These are phyloP conservation scores for Clonostachys rhizophaga DNA, from an alignment of 2,329 filamentous ascomycete genomes.

Conservation along the genomic window DNA sequence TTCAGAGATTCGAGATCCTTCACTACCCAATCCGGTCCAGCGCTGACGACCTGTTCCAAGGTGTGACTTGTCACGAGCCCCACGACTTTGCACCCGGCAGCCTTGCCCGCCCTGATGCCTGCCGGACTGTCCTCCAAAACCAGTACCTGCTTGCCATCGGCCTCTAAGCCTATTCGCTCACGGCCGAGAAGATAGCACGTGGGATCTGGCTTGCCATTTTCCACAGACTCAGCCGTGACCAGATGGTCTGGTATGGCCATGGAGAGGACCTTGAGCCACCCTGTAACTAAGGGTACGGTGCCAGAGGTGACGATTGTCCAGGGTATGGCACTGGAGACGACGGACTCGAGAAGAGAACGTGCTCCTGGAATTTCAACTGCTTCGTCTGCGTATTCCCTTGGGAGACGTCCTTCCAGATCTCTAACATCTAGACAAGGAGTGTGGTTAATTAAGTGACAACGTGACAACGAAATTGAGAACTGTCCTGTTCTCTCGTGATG, in stretches of 20 bases:
- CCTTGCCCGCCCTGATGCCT: conserved; percentile 78
- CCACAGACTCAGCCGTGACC: conserved; percentile 72
- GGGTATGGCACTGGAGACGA: conserved; percentile 58
- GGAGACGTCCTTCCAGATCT: conserved; percentile 73
- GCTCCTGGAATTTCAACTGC: conserved; percentile 85
- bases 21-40: conserved; percentile 86
- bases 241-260: conserved; percentile 63
- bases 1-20: conserved; percentile 71
- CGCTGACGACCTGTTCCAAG: conserved; percentile 63
- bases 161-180: conserved; percentile 50
- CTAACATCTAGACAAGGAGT: conserved; percentile 58
- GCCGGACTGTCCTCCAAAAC: conserved; percentile 89
- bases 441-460: not conserved
- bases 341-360: conserved; percentile 60
- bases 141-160: conserved; percentile 48
- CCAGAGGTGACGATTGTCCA: conserved; percentile 89
- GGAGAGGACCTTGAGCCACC: conserved; percentile 65
- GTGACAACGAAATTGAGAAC: too few relatives aligned
- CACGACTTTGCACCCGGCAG: conserved; percentile 78
- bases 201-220: conserved; percentile 73
- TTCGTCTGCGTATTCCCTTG: conserved; percentile 69
- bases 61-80: conserved; percentile 83
- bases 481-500: too few relatives aligned
- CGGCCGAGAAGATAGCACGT: conserved; percentile 68
- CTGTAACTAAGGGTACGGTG: conserved; percentile 60